These are phyloP conservation scores for Phytophthora meadii DNA, from an alignment of 352 stramenopile genomes.

Conservation along the genomic window DNA sequence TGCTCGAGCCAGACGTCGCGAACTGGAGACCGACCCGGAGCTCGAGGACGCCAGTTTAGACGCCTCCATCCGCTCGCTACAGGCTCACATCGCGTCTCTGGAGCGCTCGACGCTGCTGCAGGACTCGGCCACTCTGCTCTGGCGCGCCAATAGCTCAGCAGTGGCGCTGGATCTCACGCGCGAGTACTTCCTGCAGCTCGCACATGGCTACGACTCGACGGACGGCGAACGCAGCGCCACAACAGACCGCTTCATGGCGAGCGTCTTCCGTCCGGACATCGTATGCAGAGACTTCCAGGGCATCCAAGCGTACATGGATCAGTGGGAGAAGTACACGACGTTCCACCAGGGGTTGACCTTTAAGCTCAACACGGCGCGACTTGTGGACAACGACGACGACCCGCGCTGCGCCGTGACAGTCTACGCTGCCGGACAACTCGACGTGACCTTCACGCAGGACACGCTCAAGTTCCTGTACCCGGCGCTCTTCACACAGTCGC, in stretches of 20 bases:
- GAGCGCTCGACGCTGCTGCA: conserved; percentile 49
- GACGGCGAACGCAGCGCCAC: conserved; percentile 6
- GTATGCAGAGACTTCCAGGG: conserved; percentile 60
- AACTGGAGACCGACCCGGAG: conserved; percentile 14
- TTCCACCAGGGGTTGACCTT: conserved; percentile 51
- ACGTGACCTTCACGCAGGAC: conserved; percentile 45
- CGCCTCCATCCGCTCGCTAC: conserved; percentile 43
- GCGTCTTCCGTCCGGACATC: conserved; percentile 42
- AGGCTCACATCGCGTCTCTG: conserved; percentile 40
- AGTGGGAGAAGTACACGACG: conserved; percentile 70
- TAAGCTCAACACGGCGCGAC: conserved; percentile 29
- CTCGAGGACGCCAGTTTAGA: conserved; percentile 38
- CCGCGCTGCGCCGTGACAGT: conserved; percentile 43
- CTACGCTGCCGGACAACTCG: conserved; percentile 40
- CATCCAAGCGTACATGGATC: conserved; percentile 45
- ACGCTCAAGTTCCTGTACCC: conserved; percentile 64
- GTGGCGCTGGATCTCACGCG: conserved; percentile 47
- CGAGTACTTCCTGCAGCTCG: conserved; percentile 59
- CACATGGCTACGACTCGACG: conserved; percentile 44
- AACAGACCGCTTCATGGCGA: conserved; percentile 42
- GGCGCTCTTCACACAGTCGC: conserved; percentile 40
- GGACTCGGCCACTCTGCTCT: conserved; percentile 47
- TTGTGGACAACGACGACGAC: conserved; percentile 44
- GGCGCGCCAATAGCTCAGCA: conserved; percentile 49
- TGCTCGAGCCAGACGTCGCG: conserved; percentile 1